Evolutionary conservation across 2,329 filamentous ascomycete species (phyloP), one percentile per base, ranked within the genome.

Genomic region (Triangularia verruculosa): DNA sequence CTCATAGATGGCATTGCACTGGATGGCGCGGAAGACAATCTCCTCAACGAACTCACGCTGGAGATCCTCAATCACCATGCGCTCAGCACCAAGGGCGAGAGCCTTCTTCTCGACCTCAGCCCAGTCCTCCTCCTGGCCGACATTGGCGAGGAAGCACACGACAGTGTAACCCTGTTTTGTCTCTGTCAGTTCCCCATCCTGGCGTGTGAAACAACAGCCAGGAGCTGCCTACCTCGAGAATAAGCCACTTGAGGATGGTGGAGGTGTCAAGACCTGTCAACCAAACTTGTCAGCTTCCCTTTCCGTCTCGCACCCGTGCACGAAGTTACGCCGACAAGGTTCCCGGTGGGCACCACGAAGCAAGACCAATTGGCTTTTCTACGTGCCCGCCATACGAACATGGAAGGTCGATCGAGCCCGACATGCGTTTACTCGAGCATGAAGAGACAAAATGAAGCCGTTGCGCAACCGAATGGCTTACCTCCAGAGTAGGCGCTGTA

Each of bases 81-180:
- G 84, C 78, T 84, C 79, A 22, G 89, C 89, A 72, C 89, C 89
- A 67, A 91, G 85, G 76, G 68, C 66, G 6, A 70, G 67, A 2
- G 74, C 72, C 83, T 93, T 93, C 74, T 84, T 83, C 78, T 89
- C 85, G 64, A 90, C 91, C 64, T 83, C 88, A 54, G 85, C 84
- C 74, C 86, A 93, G 78, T 92, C 89, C 78, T 93, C 90, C 72
- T 89, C 86, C 78, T 92, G 89, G 64, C 90, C 90, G 70, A 91
- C 86, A 78, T 92, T 83, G 79, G 89, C 89, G 75, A 90, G 80
- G 74, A 80, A 83, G 74, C 77, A 79, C 70, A 90, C 83, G 70
- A 90, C 87, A 68, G 84, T 82, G 73, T 86, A 85, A 64, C 79
- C 82, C 73, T 85, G 51, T 59, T 30, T 47, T 15, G 22, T 32